Conservation (phyloP, 352 stramenopile species). For the Pythium vanterpoolii region DNA sequence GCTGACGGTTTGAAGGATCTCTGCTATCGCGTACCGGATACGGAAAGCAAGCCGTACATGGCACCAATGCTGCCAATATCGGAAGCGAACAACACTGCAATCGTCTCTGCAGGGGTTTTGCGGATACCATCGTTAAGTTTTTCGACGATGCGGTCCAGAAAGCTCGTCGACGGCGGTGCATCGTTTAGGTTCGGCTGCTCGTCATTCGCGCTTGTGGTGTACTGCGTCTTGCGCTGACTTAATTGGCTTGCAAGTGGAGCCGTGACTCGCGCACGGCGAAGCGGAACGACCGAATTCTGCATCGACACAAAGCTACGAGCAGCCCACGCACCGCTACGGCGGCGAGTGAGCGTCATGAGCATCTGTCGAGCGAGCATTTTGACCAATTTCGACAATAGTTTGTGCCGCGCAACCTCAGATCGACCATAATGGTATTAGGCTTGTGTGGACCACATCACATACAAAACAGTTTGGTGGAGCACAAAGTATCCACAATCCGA, state of each 20-base stretch:
- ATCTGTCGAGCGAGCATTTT: slow-evolving; percentile 3
- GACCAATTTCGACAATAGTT: neutral
- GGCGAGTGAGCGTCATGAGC: slow-evolving; percentile 6
- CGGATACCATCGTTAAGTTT: slow-evolving; percentile 80
- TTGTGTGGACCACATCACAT: slow-evolving; percentile 1
- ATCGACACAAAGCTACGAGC: neutral
- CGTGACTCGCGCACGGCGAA: neutral
- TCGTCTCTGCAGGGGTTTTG: slow-evolving; percentile 65
- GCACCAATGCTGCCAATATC: slow-evolving; percentile 79
- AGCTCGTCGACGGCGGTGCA: slow-evolving; percentile 6
- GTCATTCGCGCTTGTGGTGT: slow-evolving; percentile 13
- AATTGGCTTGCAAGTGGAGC: neutral
- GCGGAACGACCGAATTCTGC: neutral
- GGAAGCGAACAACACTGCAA: slow-evolving; percentile 73
- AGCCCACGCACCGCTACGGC: neutral
- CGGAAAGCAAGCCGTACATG: slow-evolving; percentile 70
- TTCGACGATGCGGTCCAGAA: slow-evolving; percentile 67
- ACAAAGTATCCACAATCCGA: slow-evolving; percentile 1
- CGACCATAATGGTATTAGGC: neutral
- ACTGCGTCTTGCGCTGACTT: slow-evolving; percentile 5
- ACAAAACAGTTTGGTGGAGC: neutral
- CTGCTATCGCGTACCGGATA: slow-evolving; percentile 32
- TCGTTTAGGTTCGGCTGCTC: neutral
- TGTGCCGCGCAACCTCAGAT: neutral
- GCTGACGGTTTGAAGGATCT: neutral